Base-by-base conservation (phyloP, 108 stramenopile genomes). In the Pinguiococcus pyrenoidosus region DNA sequence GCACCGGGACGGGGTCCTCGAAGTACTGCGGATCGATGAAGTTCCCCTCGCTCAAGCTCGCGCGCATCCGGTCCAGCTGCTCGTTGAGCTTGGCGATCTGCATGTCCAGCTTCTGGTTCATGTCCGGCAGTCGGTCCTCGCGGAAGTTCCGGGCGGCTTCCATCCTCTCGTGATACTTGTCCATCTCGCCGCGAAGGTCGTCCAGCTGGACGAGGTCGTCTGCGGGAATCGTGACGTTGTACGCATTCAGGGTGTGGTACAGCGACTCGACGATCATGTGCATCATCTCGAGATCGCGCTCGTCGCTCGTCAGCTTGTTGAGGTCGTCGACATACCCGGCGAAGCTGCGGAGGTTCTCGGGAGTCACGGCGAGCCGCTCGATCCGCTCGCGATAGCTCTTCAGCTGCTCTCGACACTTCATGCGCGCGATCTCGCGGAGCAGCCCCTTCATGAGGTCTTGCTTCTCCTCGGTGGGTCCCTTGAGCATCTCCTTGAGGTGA, bases 131-230 rank as follows among this genome's bases (percentile, higher is more conserved):
- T 16, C 41, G 29, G 52, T 32, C 26, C 12, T 60, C 66, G 14
- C 57, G 47, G 47, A 48, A 68, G 9, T 22, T 32, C 14, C 25
- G n/a, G 2, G 67, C 63, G 22, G 42, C 55, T 8, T 41, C 32
- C 36, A 64, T 68, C 36, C 58, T 37, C 23, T 25, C 35, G 14
- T 43, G 33, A 33, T 71, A 74, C 8, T 55, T 45, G 14, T 51
- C 54, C 35, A 59, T 24, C 4, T 29, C 12, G 18, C 30, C 56
- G 9, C 64, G 64, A 32, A 72, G 46, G 32, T 72, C 62, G 27
- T 69, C 68, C 18, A 64, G 54, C 25, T 54, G 56, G n/a, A 72
- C 67, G 55, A 68, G 45, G 55, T 75, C 71, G 17, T 65, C 64
- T 3, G 62, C 33, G 0, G 67, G 59, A 0, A 65, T 29, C 21